Base-by-base conservation (phyloP, 805 yeast species). In the Wickerhamomyces ciferrii region DNA sequence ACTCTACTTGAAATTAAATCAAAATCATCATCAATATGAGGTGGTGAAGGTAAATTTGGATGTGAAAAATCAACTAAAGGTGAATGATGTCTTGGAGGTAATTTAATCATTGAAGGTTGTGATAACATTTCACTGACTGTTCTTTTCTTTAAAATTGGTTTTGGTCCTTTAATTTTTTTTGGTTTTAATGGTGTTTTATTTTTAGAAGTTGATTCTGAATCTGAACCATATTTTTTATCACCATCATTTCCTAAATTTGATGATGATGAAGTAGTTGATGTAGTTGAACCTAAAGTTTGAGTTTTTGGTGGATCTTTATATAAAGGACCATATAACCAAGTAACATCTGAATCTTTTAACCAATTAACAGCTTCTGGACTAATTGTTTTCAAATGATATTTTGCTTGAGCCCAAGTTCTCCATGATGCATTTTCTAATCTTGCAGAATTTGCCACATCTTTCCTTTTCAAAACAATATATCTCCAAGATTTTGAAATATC, bases 361-460 rank as follows among this genome's bases (percentile, higher is more conserved):
- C 99, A 94, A 65, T 94, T 92, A 41, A 94, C 87, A 34, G 79
- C 77, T 58, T 89, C 95, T 1, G 99, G 99, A 18, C 91, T 81
- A 7, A 92, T 87, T 0, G 99, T 94, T 52, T 72, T 71, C 44
- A 85, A 69, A 47, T 86, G 79, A 53, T 83, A 79, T 61, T 90
- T 82, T 35, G 94, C 84, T 66, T 94, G 95, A 13, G 96, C 90
- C 99, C 98, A 94, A 5, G 97, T 94, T 65, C 99, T 78, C 99
- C 99, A 92, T 45, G 92, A 81, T 1, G 98, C 98, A 61, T 87
- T 87, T 61, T 87, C 96, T 44, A 87, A 69, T 48, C 96, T 69
- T 4, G 87, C 95, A 53, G 81, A 80, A 70, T 81, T 82, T 36
- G 96, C 96, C 50, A 87, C 85, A 60, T 87, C 92, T 51, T 87